phyloP scores from a whole-genome alignment of 306 rosid species.

The Castanea mollissima region DNA sequence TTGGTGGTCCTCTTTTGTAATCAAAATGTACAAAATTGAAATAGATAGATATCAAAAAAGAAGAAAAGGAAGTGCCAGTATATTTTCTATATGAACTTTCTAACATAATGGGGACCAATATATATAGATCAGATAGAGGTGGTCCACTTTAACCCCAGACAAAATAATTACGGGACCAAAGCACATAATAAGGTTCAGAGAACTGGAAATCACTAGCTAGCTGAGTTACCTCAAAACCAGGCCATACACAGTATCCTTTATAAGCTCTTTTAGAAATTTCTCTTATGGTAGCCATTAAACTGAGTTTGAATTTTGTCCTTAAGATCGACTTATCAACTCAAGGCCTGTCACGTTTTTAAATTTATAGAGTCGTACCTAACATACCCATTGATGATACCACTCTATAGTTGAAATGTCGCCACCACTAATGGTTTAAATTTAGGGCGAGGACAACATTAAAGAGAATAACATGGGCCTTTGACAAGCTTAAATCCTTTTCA shows the following conservation, averaged over 20 bases:
- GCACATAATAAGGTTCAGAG: background rate
- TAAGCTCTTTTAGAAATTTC: no score
- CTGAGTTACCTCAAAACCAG: background rate
- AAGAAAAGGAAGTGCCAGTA: background rate
- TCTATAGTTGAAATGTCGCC: background rate
- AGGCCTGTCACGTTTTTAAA: background rate
- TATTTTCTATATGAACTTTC: background rate
- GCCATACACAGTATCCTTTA: no score
- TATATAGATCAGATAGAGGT: background rate
- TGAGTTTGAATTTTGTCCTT: background rate
- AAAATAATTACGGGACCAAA: background rate
- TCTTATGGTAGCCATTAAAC: background rate
- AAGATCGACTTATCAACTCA: background rate
- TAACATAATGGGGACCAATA: conserved; percentile 1
- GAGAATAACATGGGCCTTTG: background rate
- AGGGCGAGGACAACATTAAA: background rate
- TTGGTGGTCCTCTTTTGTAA: background rate
- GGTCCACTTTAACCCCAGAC: conserved; percentile 3
- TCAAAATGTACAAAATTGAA: background rate
- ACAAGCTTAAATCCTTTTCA: background rate
- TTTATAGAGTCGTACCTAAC: background rate
- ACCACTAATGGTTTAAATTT: background rate
- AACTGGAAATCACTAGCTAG: background rate
- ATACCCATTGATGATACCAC: background rate
- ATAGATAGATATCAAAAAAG: background rate